phyloP scores from a whole-genome alignment of 257 asterid species.

The Rauvolfia tetraphylla region DNA sequence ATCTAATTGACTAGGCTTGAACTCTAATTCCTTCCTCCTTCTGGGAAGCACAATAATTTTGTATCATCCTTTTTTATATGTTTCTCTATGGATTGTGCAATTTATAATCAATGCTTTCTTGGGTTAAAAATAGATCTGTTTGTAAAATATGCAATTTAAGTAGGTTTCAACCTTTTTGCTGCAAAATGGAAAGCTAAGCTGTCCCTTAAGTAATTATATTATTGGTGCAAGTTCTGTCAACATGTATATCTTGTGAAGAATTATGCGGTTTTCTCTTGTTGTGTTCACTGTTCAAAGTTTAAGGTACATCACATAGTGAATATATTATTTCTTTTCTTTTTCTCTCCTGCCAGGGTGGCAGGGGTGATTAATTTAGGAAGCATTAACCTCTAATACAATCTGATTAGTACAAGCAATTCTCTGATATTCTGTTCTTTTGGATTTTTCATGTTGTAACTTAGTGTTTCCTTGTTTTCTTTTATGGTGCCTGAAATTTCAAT shows the following conservation, averaged over 20 bases:
- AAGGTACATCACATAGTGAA: no score
- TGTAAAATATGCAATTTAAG: neutral
- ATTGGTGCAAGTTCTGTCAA: neutral
- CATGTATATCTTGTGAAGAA: neutral
- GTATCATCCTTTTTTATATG: neutral
- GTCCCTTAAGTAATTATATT: neutral
- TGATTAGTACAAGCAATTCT: neutral
- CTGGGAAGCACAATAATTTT: neutral
- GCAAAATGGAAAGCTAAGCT: neutral
- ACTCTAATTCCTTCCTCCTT: neutral
- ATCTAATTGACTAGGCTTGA: neutral
- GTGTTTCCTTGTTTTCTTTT: neutral
- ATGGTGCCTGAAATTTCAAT: neutral
- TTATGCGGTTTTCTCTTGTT: neutral
- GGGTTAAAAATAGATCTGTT: neutral
- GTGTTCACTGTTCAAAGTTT: neutral
- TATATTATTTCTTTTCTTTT: no score
- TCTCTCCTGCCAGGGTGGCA: no score
- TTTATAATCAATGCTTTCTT: neutral
- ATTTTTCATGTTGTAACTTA: neutral
- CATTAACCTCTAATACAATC: no score
- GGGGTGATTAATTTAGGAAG: no score
- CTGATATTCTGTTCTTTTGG: neutral
- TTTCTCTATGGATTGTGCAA: neutral
- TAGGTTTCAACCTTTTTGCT: neutral